Evolutionary conservation across 306 rosid species (phyloP).

Genomic region (Cercis canadensis): DNA sequence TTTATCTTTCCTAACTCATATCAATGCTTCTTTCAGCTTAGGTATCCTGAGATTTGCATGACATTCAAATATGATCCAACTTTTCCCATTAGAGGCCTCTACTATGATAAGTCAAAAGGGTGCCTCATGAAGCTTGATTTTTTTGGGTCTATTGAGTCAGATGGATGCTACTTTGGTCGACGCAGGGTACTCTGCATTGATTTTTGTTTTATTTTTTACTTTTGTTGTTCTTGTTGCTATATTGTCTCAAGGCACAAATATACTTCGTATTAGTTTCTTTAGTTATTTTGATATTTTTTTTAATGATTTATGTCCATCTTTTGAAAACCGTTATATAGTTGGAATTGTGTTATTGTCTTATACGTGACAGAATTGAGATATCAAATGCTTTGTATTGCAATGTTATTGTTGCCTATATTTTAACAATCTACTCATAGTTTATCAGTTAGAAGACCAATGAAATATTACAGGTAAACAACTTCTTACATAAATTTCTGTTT

Average conservation of each 20-base stretch:
- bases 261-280: conserved; percentile 14
- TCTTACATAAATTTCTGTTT: conserved; percentile 17
- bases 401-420: not conserved
- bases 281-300: conserved; percentile 5
- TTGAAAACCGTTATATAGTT: conserved; percentile 12
- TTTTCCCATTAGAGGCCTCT: conserved; percentile 93
- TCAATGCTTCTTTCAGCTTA: conserved; percentile 65
- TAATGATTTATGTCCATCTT: conserved; percentile 4
- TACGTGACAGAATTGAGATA: conserved; percentile 5
- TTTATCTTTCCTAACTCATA: conserved; percentile 24
- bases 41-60: conserved; percentile 83
- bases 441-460: conserved; percentile 3
- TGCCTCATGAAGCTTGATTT: conserved; percentile 92
- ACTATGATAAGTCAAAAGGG: conserved; percentile 84
- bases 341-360: conserved; percentile 14
- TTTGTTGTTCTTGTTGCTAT: too few relatives aligned
- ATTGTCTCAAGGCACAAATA: not conserved
- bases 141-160: conserved; percentile 89
- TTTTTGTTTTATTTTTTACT: not conserved
- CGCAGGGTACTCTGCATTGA: conserved; percentile 62
- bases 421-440: conserved; percentile 24
- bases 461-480: not conserved
- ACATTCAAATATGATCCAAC: conserved; percentile 73
- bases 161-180: conserved; percentile 90
- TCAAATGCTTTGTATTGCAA: conserved; percentile 2